Percentiles rank a stretch among this genome's conserved stretches.
phyloP scores from a whole-genome alignment of 2,329 filamentous ascomycete genomes.

The Trichoderma semiorbis region DNA sequence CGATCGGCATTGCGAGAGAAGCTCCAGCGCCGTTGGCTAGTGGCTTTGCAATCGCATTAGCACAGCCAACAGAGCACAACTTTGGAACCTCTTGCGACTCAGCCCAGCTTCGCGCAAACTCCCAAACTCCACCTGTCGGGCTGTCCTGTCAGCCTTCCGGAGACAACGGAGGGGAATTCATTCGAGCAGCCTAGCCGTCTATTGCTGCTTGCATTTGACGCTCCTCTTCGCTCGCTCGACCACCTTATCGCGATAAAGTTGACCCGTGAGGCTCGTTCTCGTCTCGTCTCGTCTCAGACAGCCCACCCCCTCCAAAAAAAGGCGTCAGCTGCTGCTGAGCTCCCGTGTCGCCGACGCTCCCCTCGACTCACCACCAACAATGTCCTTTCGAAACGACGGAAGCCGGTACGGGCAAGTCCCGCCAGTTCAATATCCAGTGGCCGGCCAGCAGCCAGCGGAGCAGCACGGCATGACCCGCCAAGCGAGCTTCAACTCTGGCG shows the following conservation, averaged over 20 bases:
- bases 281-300: conserved; percentile 13
- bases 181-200: not conserved
- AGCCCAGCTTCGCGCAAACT: not conserved
- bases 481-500: conserved; percentile 72
- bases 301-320: not conserved
- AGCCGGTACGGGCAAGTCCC: conserved; percentile 65
- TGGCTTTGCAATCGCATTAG: not conserved
- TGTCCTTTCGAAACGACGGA: conserved; percentile 63
- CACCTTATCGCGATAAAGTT: conserved; percentile 20
- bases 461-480: conserved; percentile 45
- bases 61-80: not conserved
- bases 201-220: not conserved
- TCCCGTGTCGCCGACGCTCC: conserved; percentile 1
- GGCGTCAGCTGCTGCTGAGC: conserved; percentile 5
- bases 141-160: conserved; percentile 12
- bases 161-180: conserved; percentile 2
- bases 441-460: conserved; percentile 36
- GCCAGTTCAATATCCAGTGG: conserved; percentile 60
- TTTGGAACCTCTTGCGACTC: not conserved
- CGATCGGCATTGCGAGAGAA: not conserved
- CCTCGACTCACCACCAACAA: conserved; percentile 29
- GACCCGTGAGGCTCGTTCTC: conserved; percentile 22
- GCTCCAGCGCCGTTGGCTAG: not conserved
- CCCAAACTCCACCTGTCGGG: not conserved
- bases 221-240: not conserved